Conservation (phyloP, 495 filamentous ascomycete species). For the Articulospora tetracladia region DNA sequence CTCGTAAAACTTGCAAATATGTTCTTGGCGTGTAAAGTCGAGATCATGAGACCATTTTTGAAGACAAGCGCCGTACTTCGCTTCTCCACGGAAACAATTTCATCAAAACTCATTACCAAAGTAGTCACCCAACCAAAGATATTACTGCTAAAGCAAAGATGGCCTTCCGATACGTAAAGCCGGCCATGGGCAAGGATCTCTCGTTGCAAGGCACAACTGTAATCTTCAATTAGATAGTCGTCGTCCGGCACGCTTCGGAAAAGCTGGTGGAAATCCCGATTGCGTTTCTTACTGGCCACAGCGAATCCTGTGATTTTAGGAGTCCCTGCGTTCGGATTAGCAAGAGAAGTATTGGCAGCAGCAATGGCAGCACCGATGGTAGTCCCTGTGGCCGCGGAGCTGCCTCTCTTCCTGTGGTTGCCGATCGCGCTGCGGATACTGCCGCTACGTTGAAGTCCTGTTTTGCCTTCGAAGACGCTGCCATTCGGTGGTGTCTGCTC, state of each 20-base stretch:
- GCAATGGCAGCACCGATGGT: constrained; percentile 69
- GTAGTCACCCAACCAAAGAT: constrained; percentile 98
- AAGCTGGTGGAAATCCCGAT: constrained; percentile 87
- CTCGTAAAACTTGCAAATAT: constrained; percentile 93
- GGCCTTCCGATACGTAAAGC: constrained; percentile 93
- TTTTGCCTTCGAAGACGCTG: constrained; percentile 66
- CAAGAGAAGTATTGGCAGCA: constrained; percentile 59
- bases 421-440: constrained; percentile 79
- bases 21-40: constrained; percentile 91
- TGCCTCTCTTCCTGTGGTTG: constrained; percentile 70
- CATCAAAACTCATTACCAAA: constrained; percentile 95
- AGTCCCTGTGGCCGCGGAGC: constrained; percentile 74
- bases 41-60: constrained; percentile 95
- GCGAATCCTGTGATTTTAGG: constrained; percentile 91
- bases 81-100: constrained; percentile 95
- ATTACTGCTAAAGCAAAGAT: constrained; percentile 98
- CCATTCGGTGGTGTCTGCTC: constrained; percentile 61
- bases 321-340: constrained; percentile 54
- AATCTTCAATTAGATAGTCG: constrained; percentile 97
- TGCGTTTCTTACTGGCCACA: constrained; percentile 91
- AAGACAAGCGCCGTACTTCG: constrained; percentile 94
- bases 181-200: constrained; percentile 94
- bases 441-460: constrained; percentile 60
- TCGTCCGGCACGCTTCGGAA: constrained; percentile 98
- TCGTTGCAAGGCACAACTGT: constrained; percentile 91